Evolutionary conservation across 495 filamentous ascomycete species (phyloP).

Genomic region (Daldinia loculata): DNA sequence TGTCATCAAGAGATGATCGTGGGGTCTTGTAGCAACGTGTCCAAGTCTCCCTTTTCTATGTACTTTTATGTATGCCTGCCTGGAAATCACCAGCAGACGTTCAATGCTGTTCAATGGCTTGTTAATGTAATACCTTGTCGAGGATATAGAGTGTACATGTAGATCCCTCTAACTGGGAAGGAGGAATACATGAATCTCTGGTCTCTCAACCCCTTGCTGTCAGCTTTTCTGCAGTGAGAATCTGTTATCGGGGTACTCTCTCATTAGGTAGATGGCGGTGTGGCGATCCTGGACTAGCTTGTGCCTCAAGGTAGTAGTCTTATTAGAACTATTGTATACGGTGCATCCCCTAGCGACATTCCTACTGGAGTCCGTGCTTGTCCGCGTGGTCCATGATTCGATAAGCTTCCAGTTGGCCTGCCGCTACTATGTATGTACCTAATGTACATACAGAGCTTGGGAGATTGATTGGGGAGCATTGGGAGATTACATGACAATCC

Average conservation of each 20-base stretch:
- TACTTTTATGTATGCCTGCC: slow-evolving; percentile 40
- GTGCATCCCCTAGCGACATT: slow-evolving; percentile 42
- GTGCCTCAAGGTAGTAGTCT: slow-evolving; percentile 11
- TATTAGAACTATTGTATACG: slow-evolving; percentile 38
- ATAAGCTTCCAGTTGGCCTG: slow-evolving; percentile 19
- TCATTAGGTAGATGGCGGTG: slow-evolving; percentile 44
- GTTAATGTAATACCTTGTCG: slow-evolving; percentile 31
- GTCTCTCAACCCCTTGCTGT: slow-evolving; percentile 21
- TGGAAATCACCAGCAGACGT: slow-evolving; percentile 22
- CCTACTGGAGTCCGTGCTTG: slow-evolving; percentile 37
- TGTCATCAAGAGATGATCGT: slow-evolving; percentile 29
- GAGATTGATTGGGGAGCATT: not conserved
- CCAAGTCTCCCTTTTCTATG: slow-evolving; percentile 36
- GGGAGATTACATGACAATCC: not conserved
- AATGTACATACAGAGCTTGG: not conserved
- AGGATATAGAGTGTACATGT: slow-evolving; percentile 39
- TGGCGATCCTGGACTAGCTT: slow-evolving; percentile 39
- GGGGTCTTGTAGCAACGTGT: slow-evolving; percentile 46
- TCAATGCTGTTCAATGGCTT: slow-evolving; percentile 4
- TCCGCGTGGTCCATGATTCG: slow-evolving; percentile 43
- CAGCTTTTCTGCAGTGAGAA: slow-evolving; percentile 12
- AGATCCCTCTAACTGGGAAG: slow-evolving; percentile 30
- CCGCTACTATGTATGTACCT: not conserved
- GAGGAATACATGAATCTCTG: slow-evolving; percentile 25
- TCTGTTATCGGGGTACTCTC: slow-evolving; percentile 40